Percentiles rank a stretch among this genome's conserved stretches.
Evolutionary conservation across 2,329 filamentous ascomycete species (phyloP).

Genomic region (Paraphaeosphaeria sporulosa): DNA sequence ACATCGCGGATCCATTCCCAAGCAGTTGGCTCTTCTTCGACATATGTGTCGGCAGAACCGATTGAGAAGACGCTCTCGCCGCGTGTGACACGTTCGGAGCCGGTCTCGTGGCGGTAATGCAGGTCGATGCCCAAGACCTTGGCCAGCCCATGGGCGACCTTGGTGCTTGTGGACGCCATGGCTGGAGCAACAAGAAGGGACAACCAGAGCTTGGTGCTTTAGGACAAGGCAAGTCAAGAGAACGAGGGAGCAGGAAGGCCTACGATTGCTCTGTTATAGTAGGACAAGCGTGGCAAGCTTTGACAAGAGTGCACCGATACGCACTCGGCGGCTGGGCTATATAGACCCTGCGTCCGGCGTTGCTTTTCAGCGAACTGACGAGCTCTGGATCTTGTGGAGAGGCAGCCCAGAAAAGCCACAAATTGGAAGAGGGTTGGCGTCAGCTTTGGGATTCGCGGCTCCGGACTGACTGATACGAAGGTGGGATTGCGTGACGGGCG

Average conservation of each 20-base stretch:
- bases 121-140: constrained; percentile 85
- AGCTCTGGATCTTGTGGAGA: constrained; percentile 4
- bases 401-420: constrained; percentile 14
- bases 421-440: constrained; percentile 7
- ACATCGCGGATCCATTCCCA: constrained; percentile 74
- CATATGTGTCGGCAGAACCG: constrained; percentile 75
- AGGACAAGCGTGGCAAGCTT: constrained; percentile 39
- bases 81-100: constrained; percentile 69
- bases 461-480: constrained; percentile 10
- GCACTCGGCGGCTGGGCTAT: constrained; percentile 38
- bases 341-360: constrained; percentile 25
- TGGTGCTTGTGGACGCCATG: constrained; percentile 53
- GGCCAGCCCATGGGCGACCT: constrained; percentile 76
- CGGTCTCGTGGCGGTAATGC: constrained; percentile 68
- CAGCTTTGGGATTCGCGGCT: neutral
- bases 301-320: constrained; percentile 28
- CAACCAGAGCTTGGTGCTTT: constrained; percentile 10
- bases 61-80: constrained; percentile 83
- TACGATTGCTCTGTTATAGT: constrained; percentile 10
- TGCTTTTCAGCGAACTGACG: constrained; percentile 20
- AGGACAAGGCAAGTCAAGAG: constrained; percentile 12
- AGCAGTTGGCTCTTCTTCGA: constrained; percentile 81
- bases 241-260: neutral
- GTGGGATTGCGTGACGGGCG: constrained; percentile 13
- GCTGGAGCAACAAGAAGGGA: constrained; percentile 8